Evolutionary conservation across 169 alveolate genomes (phyloP).

Genomic region (Plasmodium relictum): DNA sequence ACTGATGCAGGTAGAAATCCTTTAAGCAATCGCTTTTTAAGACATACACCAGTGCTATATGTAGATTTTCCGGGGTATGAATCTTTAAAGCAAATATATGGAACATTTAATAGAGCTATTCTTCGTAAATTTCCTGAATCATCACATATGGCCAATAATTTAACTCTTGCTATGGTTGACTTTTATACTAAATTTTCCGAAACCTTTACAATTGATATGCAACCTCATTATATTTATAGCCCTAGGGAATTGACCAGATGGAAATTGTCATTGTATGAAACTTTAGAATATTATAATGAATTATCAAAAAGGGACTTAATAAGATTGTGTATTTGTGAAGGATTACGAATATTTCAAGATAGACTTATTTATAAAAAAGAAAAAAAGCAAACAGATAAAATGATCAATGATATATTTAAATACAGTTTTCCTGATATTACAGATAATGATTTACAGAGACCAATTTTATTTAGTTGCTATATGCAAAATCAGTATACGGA

Average conservation of each 20-base stretch:
- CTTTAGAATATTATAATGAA: constrained; percentile 80
- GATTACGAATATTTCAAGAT: constrained; percentile 96
- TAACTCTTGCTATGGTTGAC: constrained; percentile 98
- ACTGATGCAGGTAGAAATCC: constrained; percentile 99
- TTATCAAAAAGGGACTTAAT: constrained; percentile 85
- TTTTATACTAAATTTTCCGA: constrained; percentile 93
- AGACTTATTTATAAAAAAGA: constrained; percentile 95
- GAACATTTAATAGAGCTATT: constrained; percentile 97
- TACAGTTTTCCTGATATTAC: constrained; percentile 77
- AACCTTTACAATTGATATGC: constrained; percentile 96
- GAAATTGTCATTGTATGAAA: constrained; percentile 95
- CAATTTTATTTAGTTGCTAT: constrained; percentile 89
- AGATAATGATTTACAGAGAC: constrained; percentile 87
- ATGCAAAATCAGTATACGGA: constrained; percentile 85
- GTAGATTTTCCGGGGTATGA: constrained; percentile 99
- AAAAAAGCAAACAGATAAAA: constrained; percentile 94
- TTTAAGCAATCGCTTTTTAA: constrained; percentile 95
- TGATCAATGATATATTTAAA: constrained; percentile 91
- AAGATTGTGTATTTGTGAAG: constrained; percentile 96
- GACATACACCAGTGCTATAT: constrained; percentile 95
- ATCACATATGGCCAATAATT: constrained; percentile 88
- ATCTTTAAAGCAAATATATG: constrained; percentile 96
- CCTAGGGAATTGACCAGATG: constrained; percentile 99
- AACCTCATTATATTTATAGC: constrained; percentile 98
- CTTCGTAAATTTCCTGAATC: constrained; percentile 90